These are phyloP conservation scores for Penicillium verhagenii DNA, from an alignment of 495 filamentous ascomycete species.

Conservation along the genomic window DNA sequence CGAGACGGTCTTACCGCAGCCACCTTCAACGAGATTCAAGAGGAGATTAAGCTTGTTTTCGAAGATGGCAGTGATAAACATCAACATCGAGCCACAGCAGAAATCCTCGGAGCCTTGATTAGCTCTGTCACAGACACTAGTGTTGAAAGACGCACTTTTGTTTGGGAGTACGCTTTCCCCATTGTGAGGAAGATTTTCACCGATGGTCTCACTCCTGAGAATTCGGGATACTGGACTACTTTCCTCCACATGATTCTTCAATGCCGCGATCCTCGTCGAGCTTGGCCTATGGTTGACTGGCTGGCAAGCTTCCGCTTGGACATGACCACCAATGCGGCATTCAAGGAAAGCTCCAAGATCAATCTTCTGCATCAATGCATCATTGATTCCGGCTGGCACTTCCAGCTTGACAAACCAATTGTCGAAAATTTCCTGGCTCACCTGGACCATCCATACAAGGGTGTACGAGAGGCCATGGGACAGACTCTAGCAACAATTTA, in stretches of 20 bases:
- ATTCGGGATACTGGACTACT: constrained; percentile 88
- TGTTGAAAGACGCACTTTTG: constrained; percentile 61
- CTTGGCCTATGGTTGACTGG: constrained; percentile 82
- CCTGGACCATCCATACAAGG: constrained; percentile 96
- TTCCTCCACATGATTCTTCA: constrained; percentile 85
- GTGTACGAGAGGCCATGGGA: constrained; percentile 92
- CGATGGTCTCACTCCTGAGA: constrained; percentile 91
- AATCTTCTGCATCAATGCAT: constrained; percentile 87
- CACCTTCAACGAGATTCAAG: constrained; percentile 84
- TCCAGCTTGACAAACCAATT: constrained; percentile 88
- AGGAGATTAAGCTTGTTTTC: constrained; percentile 69
- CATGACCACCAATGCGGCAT: constrained; percentile 93
- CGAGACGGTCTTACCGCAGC: constrained; percentile 66
- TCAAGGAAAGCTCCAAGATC: constrained; percentile 98
- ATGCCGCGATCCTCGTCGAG: constrained; percentile 81
- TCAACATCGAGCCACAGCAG: constrained; percentile 92
- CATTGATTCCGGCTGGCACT: constrained; percentile 91
- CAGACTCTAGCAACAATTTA: constrained; percentile 83
- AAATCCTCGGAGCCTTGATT: constrained; percentile 86
- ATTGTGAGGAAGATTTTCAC: constrained; percentile 81
- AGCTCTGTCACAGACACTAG: constrained; percentile 70
- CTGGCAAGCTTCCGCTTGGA: constrained; percentile 85
- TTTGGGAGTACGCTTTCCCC: constrained; percentile 90
- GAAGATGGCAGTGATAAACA: constrained; percentile 97
- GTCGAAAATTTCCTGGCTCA: constrained; percentile 85